phyloP scores from a whole-genome alignment of 768 basidiomycete species.

The Trametes elegans region DNA sequence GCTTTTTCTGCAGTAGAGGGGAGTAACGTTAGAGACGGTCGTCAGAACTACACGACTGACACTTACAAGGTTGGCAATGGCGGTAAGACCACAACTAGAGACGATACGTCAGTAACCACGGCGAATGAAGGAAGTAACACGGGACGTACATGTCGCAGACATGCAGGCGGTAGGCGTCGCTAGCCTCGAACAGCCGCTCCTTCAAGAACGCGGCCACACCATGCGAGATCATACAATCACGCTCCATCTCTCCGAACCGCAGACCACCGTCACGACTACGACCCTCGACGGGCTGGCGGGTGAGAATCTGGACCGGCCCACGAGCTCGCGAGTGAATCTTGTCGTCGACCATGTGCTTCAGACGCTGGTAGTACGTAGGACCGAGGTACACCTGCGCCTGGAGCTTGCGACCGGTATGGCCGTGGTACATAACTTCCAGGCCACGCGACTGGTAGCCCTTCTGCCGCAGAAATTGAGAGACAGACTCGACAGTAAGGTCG shows the following conservation, averaged over 20 bases:
- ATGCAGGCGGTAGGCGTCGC: constrained; percentile 90
- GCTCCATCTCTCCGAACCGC: constrained; percentile 99
- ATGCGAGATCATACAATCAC: constrained; percentile 99
- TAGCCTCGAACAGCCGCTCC: constrained; percentile 93
- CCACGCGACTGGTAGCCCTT: constrained; percentile 97
- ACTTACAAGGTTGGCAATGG: constrained; percentile 91
- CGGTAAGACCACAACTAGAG: constrained; percentile 86
- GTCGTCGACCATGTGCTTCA: constrained; percentile 99
- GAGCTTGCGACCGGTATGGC: constrained; percentile 96
- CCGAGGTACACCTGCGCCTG: constrained; percentile 99
- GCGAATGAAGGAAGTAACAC: background rate
- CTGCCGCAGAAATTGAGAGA: constrained; percentile 86
- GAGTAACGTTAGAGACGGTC: constrained; percentile 9
- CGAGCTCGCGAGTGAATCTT: constrained; percentile 98
- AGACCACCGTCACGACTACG: constrained; percentile 97
- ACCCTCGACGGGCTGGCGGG: constrained; percentile 97
- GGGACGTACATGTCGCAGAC: constrained; percentile 90
- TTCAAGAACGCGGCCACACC: constrained; percentile 98
- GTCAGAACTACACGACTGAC: background rate
- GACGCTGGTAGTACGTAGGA: constrained; percentile 97
- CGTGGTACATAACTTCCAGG: constrained; percentile 97
- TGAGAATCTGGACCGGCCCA: constrained; percentile 97
- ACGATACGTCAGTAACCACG: constrained; percentile 15
- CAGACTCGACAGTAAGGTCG: constrained; percentile 94
- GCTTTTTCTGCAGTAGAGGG: constrained; percentile 78